These are phyloP conservation scores for Aspergillus quadricinctus DNA, from an alignment of 2,329 filamentous ascomycete species.

Conservation along the genomic window DNA sequence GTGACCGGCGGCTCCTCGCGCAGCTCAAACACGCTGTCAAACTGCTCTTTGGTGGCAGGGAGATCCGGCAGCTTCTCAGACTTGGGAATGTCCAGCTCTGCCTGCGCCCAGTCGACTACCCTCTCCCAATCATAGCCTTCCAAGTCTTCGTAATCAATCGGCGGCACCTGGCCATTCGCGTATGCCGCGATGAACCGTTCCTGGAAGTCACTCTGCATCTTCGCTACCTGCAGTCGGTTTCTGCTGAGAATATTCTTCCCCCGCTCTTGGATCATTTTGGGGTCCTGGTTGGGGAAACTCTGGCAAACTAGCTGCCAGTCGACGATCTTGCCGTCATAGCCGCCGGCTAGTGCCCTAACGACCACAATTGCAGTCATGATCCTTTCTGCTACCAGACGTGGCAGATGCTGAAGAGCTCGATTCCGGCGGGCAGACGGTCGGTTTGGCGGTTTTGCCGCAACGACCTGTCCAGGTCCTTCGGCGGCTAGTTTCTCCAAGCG, in stretches of 20 bases:
- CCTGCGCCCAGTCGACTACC: constrained; percentile 45
- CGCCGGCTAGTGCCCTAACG: constrained; percentile 43
- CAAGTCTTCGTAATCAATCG: constrained; percentile 42
- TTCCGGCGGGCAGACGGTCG: constrained; percentile 21
- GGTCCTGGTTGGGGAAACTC: constrained; percentile 39
- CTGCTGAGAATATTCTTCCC: constrained; percentile 36
- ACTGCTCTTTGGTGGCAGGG: constrained; percentile 41
- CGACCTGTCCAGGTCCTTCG: constrained; percentile 1
- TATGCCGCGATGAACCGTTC: constrained; percentile 45
- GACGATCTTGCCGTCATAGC: constrained; percentile 37
- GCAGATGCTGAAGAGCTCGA: constrained; percentile 19
- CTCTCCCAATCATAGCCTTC: constrained; percentile 44
- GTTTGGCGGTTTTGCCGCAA: constrained; percentile 2
- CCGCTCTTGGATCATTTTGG: constrained; percentile 34
- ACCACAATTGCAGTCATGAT: constrained; percentile 42
- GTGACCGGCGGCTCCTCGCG: constrained; percentile 29
- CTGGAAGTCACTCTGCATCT: constrained; percentile 46
- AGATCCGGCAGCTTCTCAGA: constrained; percentile 37
- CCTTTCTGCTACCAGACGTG: constrained; percentile 27
- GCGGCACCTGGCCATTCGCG: constrained; percentile 38
- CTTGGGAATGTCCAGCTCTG: constrained; percentile 37
- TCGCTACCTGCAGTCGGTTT: constrained; percentile 37
- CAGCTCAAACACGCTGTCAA: constrained; percentile 40
- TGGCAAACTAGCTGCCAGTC: constrained; percentile 44
- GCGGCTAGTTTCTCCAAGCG: constrained; percentile 21